Conservation (phyloP, 1,284 basidiomycete species). For the Ustanciosporium gigantosporum region DNA sequence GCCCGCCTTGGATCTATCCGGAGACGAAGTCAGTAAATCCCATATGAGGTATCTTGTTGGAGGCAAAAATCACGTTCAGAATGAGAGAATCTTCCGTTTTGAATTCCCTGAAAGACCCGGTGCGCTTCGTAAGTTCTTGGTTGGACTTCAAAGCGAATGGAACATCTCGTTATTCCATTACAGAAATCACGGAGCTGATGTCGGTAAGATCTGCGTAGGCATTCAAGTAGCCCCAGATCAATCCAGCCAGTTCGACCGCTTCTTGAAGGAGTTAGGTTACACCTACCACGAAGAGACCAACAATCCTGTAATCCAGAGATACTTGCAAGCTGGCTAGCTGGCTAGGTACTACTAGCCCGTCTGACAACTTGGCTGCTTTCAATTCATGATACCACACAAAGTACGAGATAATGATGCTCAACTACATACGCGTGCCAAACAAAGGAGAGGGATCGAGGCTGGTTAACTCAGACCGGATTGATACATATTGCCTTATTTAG, state of each 20-base stretch:
- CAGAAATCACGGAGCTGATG: conserved; percentile 80
- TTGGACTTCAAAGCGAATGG: conserved; percentile 77
- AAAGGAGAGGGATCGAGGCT: too few species aligned
- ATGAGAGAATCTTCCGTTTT: conserved; percentile 92
- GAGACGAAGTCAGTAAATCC: conserved; percentile 92
- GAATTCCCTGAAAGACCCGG: conserved; percentile 96
- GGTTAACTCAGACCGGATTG: too few species aligned
- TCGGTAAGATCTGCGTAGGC: conserved; percentile 70
- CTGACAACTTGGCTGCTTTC: too few species aligned
- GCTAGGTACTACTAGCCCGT: too few species aligned
- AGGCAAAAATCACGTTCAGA: conserved; percentile 66
- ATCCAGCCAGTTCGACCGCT: conserved; percentile 71
- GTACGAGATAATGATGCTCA: too few species aligned
- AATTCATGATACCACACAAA: too few species aligned
- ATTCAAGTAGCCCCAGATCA: conserved; percentile 77
- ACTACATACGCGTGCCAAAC: too few species aligned
- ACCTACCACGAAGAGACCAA: conserved; percentile 88
- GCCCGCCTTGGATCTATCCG: conserved; percentile 82
- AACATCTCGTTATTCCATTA: conserved; percentile 98
- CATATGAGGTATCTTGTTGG: conserved; percentile 95
- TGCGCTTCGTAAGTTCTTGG: conserved; percentile 80
- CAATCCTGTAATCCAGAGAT: conserved; percentile 82
- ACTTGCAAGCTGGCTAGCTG: conserved; percentile 63
- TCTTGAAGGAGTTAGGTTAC: conserved; percentile 79
- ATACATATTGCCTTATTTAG: too few species aligned